phyloP scores from a whole-genome alignment of 345 rosid species.

The Eucalyptus regnans region DNA sequence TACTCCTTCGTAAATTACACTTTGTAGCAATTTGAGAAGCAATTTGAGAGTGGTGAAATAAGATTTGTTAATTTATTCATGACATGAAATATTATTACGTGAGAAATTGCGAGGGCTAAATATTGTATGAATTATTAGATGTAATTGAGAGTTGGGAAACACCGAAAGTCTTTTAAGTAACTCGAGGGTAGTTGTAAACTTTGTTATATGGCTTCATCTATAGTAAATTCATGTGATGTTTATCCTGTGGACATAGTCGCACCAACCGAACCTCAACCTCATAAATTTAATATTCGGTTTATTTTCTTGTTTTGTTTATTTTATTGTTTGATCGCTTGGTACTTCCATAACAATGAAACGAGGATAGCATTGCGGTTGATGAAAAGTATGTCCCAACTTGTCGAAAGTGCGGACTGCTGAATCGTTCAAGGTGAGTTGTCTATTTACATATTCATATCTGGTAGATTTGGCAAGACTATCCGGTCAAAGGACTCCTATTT shows the following conservation, averaged over 20 bases:
- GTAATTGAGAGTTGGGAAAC: neutral
- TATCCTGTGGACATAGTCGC: fast-evolving
- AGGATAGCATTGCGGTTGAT: neutral
- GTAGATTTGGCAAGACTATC: neutral
- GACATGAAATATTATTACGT: neutral
- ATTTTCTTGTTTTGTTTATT: neutral
- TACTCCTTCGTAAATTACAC: neutral
- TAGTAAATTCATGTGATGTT: neutral
- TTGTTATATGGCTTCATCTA: neutral
- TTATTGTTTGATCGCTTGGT: neutral
- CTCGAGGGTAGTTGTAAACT: neutral
- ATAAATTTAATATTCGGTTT: neutral
- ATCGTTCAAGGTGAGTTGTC: neutral
- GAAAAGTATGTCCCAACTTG: neutral
- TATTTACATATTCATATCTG: neutral
- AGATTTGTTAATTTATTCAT: neutral
- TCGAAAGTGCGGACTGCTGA: neutral
- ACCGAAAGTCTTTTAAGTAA: neutral
- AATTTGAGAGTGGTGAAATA: neutral
- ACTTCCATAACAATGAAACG: neutral
- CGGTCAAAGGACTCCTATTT: neutral
- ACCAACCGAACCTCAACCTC: neutral
- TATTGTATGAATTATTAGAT: neutral
- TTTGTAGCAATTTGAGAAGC: neutral
- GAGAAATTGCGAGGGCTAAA: neutral